Conservation (phyloP, 257 asterid species). For the Solanum boliviense region DNA sequence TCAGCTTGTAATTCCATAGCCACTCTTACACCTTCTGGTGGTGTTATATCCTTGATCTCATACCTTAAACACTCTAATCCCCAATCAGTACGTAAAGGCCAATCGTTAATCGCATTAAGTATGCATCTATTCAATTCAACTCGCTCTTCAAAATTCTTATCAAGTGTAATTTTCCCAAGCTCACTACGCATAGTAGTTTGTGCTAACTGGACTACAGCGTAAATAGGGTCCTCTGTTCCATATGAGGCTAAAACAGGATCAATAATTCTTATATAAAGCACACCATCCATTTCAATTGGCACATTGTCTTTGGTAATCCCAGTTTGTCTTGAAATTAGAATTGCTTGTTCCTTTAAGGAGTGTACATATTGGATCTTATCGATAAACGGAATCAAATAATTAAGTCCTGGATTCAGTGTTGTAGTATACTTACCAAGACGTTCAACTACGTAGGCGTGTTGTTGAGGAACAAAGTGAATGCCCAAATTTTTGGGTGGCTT, state of each 20-base stretch:
- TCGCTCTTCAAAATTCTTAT: not conserved
- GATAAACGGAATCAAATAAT: not conserved
- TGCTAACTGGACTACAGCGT: conserved; percentile 1
- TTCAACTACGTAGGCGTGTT: not conserved
- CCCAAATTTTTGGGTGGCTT: not conserved
- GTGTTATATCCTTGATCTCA: conserved; percentile 1
- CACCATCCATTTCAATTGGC: conserved; percentile 5
- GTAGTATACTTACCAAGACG: not conserved
- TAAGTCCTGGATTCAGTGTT: not conserved
- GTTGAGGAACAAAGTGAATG: not conserved
- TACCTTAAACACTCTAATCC: conserved; percentile 1
- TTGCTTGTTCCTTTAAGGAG: not conserved
- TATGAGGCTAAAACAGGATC: conserved; percentile 1
- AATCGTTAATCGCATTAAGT: not conserved
- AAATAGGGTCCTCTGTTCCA: not conserved
- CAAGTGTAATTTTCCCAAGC: conserved; percentile 3
- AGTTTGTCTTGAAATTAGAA: not conserved
- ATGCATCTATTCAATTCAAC: not conserved
- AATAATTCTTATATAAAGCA: not conserved
- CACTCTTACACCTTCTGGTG: not conserved
- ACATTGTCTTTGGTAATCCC: conserved; percentile 3
- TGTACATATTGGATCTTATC: not conserved
- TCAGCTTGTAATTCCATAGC: conserved; percentile 5
- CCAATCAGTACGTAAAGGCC: conserved; percentile 8
- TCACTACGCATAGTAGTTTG: not conserved